Evolutionary conservation across 495 filamentous ascomycete genomes (phyloP), one percentile per base, ranked within the genome.

Genomic region (Penicillium paxilli): DNA sequence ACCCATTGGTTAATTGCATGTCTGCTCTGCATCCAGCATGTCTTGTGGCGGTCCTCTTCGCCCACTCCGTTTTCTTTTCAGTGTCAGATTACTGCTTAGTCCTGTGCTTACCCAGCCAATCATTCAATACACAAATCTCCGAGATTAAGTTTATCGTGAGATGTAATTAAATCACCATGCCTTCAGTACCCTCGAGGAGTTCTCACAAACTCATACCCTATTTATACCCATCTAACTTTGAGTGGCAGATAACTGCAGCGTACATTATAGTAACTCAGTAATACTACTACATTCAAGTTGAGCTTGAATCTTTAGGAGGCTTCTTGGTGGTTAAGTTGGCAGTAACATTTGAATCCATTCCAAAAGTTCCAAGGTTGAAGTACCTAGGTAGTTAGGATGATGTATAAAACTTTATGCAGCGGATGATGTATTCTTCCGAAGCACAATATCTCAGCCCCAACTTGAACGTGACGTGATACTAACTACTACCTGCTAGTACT

Each of bases 11-110:
- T 25, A 26, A 40, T 46, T 51, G 54, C 47, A 56, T 26, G 51
- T 47, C 21, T 17, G 26, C 54, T 56, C 21, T 56, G 47, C 54
- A 56, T 56, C 47, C 54, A 56, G 40, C 40, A 51, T 56, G 32
- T 47, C 47, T 46, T 47, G 47, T 55, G 47, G 52, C 44, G 54
- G 48, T 52, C 42, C 32, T 28, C 14, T 44, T 24, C 49, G 37
- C 44, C 42, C 14, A 9, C 7, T 28, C 35, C 2, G 4, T 38
- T 14, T 47, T 24, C 47, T 44, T 23, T 35, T 46, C 14, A 50
- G 45, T 28, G 30, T n/a, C 19, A 51, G 47, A 24, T 40, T 32
- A 23, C 24, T 35, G 33, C 28, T 41, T 51, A 12, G 12, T 12
- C 12, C 24, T 25, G 12, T n/a, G 47, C 35, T 16, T 16, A 9